Evolutionary conservation across 768 basidiomycete genomes (phyloP), one percentile per base, ranked within the genome.

Genomic region (Mycena galericulata): DNA sequence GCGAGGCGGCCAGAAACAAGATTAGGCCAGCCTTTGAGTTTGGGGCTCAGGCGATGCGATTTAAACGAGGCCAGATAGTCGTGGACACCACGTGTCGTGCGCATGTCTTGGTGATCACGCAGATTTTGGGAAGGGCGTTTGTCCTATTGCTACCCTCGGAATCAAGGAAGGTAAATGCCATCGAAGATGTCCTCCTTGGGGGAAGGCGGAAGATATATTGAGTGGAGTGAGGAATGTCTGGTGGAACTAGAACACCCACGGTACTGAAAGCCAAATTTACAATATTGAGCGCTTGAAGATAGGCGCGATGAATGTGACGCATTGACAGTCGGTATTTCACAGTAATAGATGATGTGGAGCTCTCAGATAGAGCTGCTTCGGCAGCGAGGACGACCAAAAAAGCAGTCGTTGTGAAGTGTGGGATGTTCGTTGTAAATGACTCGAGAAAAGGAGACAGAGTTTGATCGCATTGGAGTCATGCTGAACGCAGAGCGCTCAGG

Each of bases 21-120:
- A 59, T 57, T 62, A 51, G 55, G 41, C 27, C 67, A 56, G 18
- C 17, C 38, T 47, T 57, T 51, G 46, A 34, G 36, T 10, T 63
- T 22, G n/a, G 60, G 32, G 38, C 24, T 27, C 22, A 40, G 29
- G 55, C 67, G 61, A 62, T 64, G 49, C 57, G 67, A 63, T 43
- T 64, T 36, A 55, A 63, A 63, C 32, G 67, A 69, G 62, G 62
- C 62, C 26, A 45, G 40, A 62, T 68, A 56, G 41, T 60, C 22
- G 66, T 41, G 45, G 54, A 30, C 32, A 57, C 58, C 67, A 63
- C 67, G 62, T 64, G 62, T 63, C 51, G 18, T 1, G 43, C 38
- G 62, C 62, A 46, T 68, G 67, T 68, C 22, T 47, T 67, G 36
- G 45, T 61, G 66, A 67, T 67, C 67, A 63, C 61, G 55, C 46